Evolutionary conservation across 2,329 filamentous ascomycete species (phyloP).

Genomic region (Colletotrichum filicis): DNA sequence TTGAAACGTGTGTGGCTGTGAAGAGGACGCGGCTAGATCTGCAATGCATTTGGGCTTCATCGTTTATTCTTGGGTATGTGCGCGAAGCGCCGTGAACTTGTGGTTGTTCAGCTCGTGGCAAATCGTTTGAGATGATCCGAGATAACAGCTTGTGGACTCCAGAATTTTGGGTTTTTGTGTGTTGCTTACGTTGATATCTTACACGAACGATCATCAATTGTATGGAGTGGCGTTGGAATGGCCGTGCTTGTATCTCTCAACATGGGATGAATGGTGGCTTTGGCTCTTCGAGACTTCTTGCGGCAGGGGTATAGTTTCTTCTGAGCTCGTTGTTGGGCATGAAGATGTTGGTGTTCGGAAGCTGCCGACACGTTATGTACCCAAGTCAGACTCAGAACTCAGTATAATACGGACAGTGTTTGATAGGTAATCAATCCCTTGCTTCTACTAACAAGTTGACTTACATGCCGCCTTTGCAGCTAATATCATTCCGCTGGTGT

Average conservation of each 20-base stretch:
- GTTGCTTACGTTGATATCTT: not conserved
- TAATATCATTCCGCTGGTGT: not conserved
- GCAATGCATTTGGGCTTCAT: not conserved
- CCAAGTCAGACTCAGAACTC: not conserved
- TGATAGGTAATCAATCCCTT: not conserved
- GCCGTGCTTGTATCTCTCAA: not conserved
- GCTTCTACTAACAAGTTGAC: no score
- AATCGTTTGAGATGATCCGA: not conserved
- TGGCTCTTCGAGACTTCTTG: not conserved
- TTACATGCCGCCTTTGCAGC: no score
- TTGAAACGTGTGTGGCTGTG: conserved; percentile 12
- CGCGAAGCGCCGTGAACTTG: not conserved
- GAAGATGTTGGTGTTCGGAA: not conserved
- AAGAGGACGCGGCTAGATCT: not conserved
- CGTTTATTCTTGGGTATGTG: not conserved
- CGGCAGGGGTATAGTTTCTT: not conserved
- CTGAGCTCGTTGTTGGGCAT: not conserved
- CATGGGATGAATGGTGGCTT: not conserved
- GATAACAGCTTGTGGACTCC: not conserved
- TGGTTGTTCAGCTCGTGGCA: not conserved
- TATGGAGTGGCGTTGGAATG: not conserved
- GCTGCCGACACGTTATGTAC: not conserved
- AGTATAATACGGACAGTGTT: not conserved
- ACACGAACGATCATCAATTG: not conserved
- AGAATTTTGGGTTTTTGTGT: not conserved